Evolutionary conservation across 495 filamentous ascomycete genomes (phyloP).

Genomic region (Hypoxylon lienhwacheense): DNA sequence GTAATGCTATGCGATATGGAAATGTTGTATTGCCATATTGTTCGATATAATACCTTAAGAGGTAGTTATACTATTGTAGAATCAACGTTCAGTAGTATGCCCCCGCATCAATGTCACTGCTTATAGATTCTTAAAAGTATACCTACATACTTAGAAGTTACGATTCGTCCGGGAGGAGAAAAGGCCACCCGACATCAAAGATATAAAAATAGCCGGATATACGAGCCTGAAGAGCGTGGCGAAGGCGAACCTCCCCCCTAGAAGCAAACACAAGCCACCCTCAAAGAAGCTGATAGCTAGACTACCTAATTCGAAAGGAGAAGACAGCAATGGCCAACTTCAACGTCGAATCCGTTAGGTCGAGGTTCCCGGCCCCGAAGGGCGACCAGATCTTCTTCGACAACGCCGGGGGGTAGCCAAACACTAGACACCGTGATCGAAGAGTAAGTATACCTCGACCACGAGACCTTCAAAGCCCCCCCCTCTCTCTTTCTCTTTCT

Average conservation of each 20-base stretch:
- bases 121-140: background rate
- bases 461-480: too few relatives aligned
- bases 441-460: constrained; percentile 63
- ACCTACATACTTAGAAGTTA: background rate
- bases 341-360: constrained; percentile 56
- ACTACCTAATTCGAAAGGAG: background rate
- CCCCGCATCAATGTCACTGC: constrained; percentile 22
- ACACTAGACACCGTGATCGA: constrained; percentile 64
- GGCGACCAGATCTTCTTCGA: constrained; percentile 71
- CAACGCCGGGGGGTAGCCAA: constrained; percentile 76
- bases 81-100: constrained; percentile 8
- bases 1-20: too few relatives aligned
- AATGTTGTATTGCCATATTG: too few relatives aligned
- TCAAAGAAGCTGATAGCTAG: background rate
- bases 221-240: too few relatives aligned
- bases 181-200: too few relatives aligned
- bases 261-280: background rate
- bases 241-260: too few relatives aligned
- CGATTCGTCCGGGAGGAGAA: too few relatives aligned
- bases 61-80: too few relatives aligned
- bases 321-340: constrained; percentile 36
- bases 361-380: constrained; percentile 65
- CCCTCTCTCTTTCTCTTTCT: too few relatives aligned
- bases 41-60: too few relatives aligned
- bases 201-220: too few relatives aligned